These are phyloP conservation scores for Paecilomyces niveus DNA, from an alignment of 2,329 filamentous ascomycete species.

Conservation along the genomic window DNA sequence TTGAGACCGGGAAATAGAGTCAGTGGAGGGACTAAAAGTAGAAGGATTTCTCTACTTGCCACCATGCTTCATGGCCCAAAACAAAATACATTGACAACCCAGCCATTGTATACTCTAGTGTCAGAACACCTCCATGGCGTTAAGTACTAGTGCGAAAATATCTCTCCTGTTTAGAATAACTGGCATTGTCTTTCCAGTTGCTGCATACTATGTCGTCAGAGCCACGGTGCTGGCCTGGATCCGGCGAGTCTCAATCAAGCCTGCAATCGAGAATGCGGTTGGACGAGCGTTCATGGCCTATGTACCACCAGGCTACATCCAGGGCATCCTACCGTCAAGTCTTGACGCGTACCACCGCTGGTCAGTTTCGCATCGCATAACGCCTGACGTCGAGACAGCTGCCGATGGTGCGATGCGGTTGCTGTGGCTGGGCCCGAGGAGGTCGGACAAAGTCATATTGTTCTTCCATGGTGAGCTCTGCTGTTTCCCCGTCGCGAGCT, in stretches of 20 bases:
- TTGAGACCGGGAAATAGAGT: no score
- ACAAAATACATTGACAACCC: no score
- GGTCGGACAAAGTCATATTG: slow-evolving; percentile 10
- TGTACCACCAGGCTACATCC: slow-evolving; percentile 8
- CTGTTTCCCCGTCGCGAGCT: not conserved
- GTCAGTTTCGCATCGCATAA: not conserved
- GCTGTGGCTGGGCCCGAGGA: slow-evolving; percentile 11
- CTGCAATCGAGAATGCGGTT: slow-evolving; percentile 8
- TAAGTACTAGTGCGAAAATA: no score
- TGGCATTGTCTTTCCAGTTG: no score
- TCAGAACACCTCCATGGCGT: no score
- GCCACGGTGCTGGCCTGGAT: not conserved
- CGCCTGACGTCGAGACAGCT: no score
- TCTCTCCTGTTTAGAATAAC: no score
- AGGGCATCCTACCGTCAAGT: slow-evolving; percentile 12
- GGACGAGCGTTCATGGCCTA: slow-evolving; percentile 10
- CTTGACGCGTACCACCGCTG: slow-evolving; percentile 12
- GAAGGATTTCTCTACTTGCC: no score
- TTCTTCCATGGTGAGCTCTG: slow-evolving; percentile 14
- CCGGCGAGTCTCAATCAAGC: slow-evolving; percentile 1
- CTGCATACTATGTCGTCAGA: no score
- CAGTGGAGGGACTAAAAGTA: no score
- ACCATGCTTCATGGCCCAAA: no score
- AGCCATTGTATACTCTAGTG: no score
- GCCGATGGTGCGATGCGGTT: slow-evolving; percentile 8